Base-by-base conservation (phyloP, 225 moss, liverwort and hornwort species). In the Marchantia polymorpha region DNA sequence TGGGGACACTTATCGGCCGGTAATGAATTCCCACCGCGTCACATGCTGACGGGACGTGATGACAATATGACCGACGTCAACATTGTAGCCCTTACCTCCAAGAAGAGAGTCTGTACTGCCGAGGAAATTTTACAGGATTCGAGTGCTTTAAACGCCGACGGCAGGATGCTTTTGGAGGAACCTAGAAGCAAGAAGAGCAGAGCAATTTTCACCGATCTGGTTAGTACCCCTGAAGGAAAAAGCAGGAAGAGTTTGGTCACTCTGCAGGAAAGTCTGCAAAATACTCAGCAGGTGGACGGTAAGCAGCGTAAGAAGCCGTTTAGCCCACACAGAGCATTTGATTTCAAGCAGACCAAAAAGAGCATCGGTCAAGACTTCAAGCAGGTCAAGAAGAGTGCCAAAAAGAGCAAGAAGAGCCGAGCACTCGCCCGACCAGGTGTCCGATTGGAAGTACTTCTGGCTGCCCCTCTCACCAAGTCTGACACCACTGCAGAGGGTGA, bases 401-500 rank as follows among this genome's bases (percentile, higher is more conserved):
- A 89, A 46, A 89, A 87, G 50, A 85, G 91, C 25, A 96, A 90
- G 86, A 96, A 94, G 83, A 91, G 94, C 74, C 90, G 89, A 58
- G 69, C 73, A 53, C 86, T 83, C 26, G 81, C 64, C 68, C 86
- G 91, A 63, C 80, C 80, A 75, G 96, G 96, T 77, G 88, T 90
- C 88, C 94, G 94, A 69, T 86, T 96, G 81, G 96, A 96, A 87
- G 96, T 94, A 26, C 86, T 96, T 46, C 89, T 96, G 20, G 90
- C 96, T n/a, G 86, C 92, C 23, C 93, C 92, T 26, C 89, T 75
- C n/a, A 70, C 31, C n/a, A 81, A 27, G 25, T 47, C 83, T 81
- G 90, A 88, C 63, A 78, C 79, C 39, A 4, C 66, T 52, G 91
- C 79, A 69, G 87, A 91, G 47, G 88, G 86, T 58, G 86, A 86